A percentile compares a stretch with the other conserved stretches of the same genome.
Evolutionary conservation across 2,329 filamentous ascomycete genomes (phyloP).

Genomic region (Aspergillus brasiliensis): DNA sequence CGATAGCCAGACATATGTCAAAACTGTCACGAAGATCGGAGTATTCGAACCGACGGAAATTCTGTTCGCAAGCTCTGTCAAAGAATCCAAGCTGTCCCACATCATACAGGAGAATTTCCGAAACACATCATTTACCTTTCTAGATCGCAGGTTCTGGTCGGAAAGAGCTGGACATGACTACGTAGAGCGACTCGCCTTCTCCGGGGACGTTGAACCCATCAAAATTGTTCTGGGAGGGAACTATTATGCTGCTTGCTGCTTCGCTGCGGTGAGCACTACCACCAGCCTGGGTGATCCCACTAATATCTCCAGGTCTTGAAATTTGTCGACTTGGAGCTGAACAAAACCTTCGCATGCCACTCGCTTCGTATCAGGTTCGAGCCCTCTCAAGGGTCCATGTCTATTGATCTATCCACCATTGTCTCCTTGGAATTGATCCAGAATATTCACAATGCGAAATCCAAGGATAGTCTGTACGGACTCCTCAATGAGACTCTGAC

Average conservation of each 20-base stretch:
- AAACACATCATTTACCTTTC: slow-evolving; percentile 61
- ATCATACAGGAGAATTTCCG: slow-evolving; percentile 73
- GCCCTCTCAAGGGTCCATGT: slow-evolving; percentile 88
- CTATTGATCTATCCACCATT: slow-evolving; percentile 89
- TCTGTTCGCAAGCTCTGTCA: slow-evolving; percentile 73
- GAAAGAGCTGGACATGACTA: slow-evolving; percentile 76
- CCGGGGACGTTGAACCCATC: slow-evolving; percentile 76
- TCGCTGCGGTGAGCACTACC: slow-evolving; percentile 69
- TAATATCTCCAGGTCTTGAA: slow-evolving; percentile 66
- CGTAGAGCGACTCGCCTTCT: slow-evolving; percentile 76
- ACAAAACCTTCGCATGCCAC: slow-evolving; percentile 70
- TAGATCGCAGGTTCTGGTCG: slow-evolving; percentile 82
- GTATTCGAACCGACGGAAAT: slow-evolving; percentile 80
- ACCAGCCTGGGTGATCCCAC: slow-evolving; percentile 5
- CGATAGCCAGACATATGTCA: slow-evolving; percentile 88
- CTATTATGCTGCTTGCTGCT: slow-evolving; percentile 81
- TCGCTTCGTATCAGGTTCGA: slow-evolving; percentile 85
- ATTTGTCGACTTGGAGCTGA: slow-evolving; percentile 72
- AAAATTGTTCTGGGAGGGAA: slow-evolving; percentile 80
- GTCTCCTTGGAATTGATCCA: slow-evolving; percentile 86
- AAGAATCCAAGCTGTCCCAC: slow-evolving; percentile 72
- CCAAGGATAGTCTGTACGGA: slow-evolving; percentile 80
- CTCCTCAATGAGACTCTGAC: slow-evolving; percentile 83
- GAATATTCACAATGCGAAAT: slow-evolving; percentile 76
- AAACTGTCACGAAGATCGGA: slow-evolving; percentile 81